Evolutionary conservation across 495 filamentous ascomycete species (phyloP).

Genomic region (Talaromyces trachyspermus): DNA sequence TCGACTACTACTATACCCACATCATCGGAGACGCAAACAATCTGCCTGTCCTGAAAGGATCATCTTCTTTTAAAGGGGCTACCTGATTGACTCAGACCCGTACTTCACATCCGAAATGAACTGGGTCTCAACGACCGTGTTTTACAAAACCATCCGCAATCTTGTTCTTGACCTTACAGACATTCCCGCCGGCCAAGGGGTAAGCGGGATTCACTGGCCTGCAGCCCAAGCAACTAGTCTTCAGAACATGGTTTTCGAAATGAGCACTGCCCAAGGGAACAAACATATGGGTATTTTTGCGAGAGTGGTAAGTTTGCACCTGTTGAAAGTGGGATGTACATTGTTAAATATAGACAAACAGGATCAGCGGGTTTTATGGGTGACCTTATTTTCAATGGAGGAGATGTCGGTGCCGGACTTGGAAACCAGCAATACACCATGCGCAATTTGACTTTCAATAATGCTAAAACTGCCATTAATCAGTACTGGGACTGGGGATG

Average conservation of each 20-base stretch:
- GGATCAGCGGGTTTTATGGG: conserved; percentile 32
- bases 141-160: conserved; percentile 28
- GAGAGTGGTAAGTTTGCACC: conserved; percentile 25
- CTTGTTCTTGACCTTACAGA: conserved; percentile 10
- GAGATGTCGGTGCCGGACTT: conserved; percentile 34
- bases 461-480: conserved; percentile 40
- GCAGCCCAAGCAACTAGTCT: conserved; percentile 33
- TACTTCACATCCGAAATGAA: conserved; percentile 23
- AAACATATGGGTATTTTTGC: conserved; percentile 38
- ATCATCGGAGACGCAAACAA: conserved; percentile 46
- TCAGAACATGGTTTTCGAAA: conserved; percentile 45
- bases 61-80: conserved; percentile 36
- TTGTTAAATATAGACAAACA: no score
- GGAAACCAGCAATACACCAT: conserved; percentile 51
- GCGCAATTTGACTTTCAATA: conserved; percentile 39
- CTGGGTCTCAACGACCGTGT: conserved; percentile 27
- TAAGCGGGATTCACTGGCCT: conserved; percentile 29
- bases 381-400: conserved; percentile 39
- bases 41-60: conserved; percentile 35
- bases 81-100: conserved; percentile 43
- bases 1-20: conserved; percentile 61
- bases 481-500: conserved; percentile 53
- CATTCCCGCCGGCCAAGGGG: background rate
- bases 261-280: conserved; percentile 23
- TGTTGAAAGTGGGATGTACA: no score